A percentile compares a stretch with the other conserved stretches of the same genome.
Conservation (phyloP, 129 eudicot species). For the Gnaphalium uliginosum region DNA sequence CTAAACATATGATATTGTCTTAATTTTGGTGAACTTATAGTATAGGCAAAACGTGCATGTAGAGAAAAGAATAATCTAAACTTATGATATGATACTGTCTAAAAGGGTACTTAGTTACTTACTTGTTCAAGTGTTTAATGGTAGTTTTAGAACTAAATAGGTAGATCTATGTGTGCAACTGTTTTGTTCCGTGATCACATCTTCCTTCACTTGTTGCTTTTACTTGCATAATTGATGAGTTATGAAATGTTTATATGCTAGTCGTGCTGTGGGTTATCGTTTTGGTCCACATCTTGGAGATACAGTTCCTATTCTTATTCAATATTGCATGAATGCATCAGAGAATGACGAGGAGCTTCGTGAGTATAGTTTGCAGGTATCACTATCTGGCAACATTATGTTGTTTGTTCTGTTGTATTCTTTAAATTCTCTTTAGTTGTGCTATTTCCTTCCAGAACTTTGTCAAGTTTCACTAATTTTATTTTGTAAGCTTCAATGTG, state of each 20-base stretch:
- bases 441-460: not conserved
- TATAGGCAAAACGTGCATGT: not conserved
- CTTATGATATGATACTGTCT: not conserved
- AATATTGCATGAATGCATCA: conserved; percentile 88
- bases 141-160: not conserved
- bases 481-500: conserved; percentile 1
- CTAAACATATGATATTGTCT: not conserved
- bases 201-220: not conserved
- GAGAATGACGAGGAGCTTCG: conserved; percentile 99
- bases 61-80: conserved; percentile 8
- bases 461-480: not conserved
- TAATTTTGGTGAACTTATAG: not conserved
- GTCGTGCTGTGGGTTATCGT: conserved; percentile 98
- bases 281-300: conserved; percentile 98
- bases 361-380: conserved; percentile 98
- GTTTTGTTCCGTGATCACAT: not conserved
- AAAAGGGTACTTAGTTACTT: conserved; percentile 12
- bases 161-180: not conserved
- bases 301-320: conserved; percentile 79
- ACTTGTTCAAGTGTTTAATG: conserved; percentile 6
- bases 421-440: not conserved
- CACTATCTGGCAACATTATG: conserved; percentile 5
- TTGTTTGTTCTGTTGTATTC: not conserved
- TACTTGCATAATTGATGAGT: conserved; percentile 17
- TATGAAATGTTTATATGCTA: conserved; percentile 28